Percentiles rank a stretch among this genome's conserved stretches.
Evolutionary conservation across 2,329 filamentous ascomycete genomes (phyloP).

Genomic region (Exophiala sp.): DNA sequence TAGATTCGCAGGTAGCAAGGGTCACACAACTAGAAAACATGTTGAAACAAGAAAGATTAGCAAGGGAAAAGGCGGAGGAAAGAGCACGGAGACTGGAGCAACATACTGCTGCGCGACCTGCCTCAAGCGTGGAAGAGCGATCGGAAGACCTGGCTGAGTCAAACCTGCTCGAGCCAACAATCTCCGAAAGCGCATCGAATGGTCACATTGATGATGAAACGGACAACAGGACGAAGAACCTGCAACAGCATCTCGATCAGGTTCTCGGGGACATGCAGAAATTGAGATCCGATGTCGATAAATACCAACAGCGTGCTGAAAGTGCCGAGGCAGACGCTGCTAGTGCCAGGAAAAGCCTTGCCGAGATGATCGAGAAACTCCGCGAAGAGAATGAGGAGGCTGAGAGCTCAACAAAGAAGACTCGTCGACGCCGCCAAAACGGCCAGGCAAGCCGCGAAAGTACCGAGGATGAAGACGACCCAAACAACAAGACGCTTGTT

Average conservation of each 20-base stretch:
- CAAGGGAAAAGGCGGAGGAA: slow-evolving; percentile 80
- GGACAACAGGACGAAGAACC: slow-evolving; percentile 41
- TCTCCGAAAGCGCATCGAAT: slow-evolving; percentile 21
- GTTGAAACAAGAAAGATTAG: slow-evolving; percentile 73
- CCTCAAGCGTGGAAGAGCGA: slow-evolving; percentile 34
- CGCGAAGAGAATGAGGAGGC: slow-evolving; percentile 53
- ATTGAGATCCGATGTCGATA: slow-evolving; percentile 74
- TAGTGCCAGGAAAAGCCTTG: slow-evolving; percentile 67
- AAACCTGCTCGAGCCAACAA: slow-evolving; percentile 12
- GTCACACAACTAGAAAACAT: slow-evolving; percentile 78
- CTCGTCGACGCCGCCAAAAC: not conserved
- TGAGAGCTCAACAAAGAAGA: slow-evolving; percentile 2
- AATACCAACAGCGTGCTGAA: slow-evolving; percentile 74
- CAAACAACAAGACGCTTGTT: not conserved
- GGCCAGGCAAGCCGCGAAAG: too few relatives aligned
- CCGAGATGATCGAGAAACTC: slow-evolving; percentile 83
- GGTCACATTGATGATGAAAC: slow-evolving; percentile 36
- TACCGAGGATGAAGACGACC: not conserved
- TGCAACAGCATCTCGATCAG: slow-evolving; percentile 69
- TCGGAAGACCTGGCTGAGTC: slow-evolving; percentile 22
- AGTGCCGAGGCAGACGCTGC: slow-evolving; percentile 74
- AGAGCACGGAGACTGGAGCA: slow-evolving; percentile 68
- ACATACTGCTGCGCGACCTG: slow-evolving; percentile 47
- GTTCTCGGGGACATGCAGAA: slow-evolving; percentile 78
- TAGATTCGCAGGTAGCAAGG: slow-evolving; percentile 75